Conservation (phyloP, 371 early-diverging fungal genomes). For the Phascolomyces articulosus region DNA sequence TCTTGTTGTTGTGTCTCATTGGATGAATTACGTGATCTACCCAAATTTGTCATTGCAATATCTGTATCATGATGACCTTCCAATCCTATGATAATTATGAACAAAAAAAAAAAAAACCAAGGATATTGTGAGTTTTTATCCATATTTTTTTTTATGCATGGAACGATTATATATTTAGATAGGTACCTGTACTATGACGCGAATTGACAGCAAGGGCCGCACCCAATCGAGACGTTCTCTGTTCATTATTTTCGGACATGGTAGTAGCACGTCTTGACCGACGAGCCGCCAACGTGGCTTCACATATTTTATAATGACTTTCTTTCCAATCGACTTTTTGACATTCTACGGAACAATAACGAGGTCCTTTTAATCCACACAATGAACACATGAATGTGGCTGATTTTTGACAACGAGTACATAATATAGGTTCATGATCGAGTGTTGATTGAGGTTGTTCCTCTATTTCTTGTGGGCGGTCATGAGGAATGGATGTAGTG, state of each 20-base stretch:
- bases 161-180: too few species aligned
- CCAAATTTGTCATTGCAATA: constrained; percentile 15
- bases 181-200: neutral
- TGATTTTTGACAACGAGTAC: constrained; percentile 45
- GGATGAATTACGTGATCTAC: neutral
- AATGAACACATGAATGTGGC: constrained; percentile 67
- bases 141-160: too few species aligned
- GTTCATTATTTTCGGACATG: constrained; percentile 10
- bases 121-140: too few species aligned
- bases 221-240: constrained; percentile 17
- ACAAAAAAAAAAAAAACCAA: too few species aligned
- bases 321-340: constrained; percentile 68
- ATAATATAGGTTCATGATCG: constrained; percentile 11
- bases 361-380: constrained; percentile 53
- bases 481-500: neutral
- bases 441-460: neutral
- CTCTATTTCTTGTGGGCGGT: too few species aligned
- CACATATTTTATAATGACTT: constrained; percentile 53
- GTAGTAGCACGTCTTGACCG: constrained; percentile 18
- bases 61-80: constrained; percentile 3
- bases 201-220: constrained; percentile 5
- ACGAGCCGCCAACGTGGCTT: constrained; percentile 35
- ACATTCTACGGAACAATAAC: constrained; percentile 74
- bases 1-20: constrained; percentile 4
- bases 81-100: too few species aligned